phyloP scores from a whole-genome alignment of 129 eudicot species.

The Glebionis coronaria region DNA sequence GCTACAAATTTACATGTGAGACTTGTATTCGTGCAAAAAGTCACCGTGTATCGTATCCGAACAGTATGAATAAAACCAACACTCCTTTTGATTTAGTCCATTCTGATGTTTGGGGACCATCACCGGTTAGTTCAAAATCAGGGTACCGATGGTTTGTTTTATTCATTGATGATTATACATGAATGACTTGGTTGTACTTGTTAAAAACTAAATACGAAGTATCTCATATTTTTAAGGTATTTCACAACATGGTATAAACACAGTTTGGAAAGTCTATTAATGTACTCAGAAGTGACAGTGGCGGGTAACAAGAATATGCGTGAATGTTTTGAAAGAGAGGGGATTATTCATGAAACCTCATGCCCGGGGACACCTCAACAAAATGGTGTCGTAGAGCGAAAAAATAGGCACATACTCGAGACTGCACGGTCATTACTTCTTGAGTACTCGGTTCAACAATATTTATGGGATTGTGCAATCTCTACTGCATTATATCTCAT shows the following conservation, averaged over 20 bases:
- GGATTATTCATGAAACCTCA: background rate
- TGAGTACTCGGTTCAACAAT: background rate
- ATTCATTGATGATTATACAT: background rate
- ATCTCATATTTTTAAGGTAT: background rate
- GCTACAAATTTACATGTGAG: background rate
- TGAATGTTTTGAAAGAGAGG: background rate
- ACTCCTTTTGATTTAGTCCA: conserved; percentile 1
- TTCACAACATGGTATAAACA: background rate
- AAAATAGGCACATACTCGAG: conserved; percentile 1
- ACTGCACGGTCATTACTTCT: background rate
- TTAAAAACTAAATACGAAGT: background rate
- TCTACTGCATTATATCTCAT: too few relatives aligned
- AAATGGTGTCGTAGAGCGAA: background rate
- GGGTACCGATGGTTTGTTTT: background rate
- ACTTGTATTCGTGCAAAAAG: background rate
- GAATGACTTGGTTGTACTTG: background rate
- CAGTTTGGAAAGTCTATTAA: background rate
- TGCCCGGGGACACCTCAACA: conserved; percentile 3
- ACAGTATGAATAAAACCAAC: background rate
- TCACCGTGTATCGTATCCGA: background rate
- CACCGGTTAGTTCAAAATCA: background rate
- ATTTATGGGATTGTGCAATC: background rate
- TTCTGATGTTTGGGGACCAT: background rate
- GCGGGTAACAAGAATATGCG: background rate
- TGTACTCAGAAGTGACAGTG: background rate